Base-by-base conservation (phyloP, 2,329 filamentous ascomycete species). In the Sarocladium kiliense region DNA sequence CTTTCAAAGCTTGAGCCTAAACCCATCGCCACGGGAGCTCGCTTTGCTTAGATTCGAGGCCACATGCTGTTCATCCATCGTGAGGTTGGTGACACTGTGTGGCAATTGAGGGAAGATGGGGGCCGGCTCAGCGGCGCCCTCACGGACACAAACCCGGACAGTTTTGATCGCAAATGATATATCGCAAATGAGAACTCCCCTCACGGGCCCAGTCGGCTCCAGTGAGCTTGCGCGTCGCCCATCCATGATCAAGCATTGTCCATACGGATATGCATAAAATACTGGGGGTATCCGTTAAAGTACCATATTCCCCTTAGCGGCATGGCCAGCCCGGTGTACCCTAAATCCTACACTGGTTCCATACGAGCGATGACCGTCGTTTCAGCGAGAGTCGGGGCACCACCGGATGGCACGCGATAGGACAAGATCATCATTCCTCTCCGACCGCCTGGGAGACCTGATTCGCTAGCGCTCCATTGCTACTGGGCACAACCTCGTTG, bases 171-270 rank as follows among this genome's bases (percentile, higher is more conserved):
- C 36, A 47, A 47, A n/a, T 47, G 25, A 47, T 47, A 9, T n/a
- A 6, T 47, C 44, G 19, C 21, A 30, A 47, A 11, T 27, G 7
- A 16, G 21, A 3, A 47, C 21, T 27, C 23, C n/a, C n/a, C 44
- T 47, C 25, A 18, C 25, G 18, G 18, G 44, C 3, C 44, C 39
- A 21, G 18, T 11, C 21, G 7, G 41, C 7, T 18, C 47, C 47
- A 51, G 27, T 51, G 30, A 51, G 47, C 47, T 51, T 51, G 47
- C 47, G 47, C 47, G 47, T 51, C 47, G n/a, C 26, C 26, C 16
- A 16, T 36, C 47, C n/a, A 9, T 36, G 19, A 21, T 36, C 26
- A 34, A 36, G 27, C 30, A 36, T 36, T 21, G 26, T 36, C 27
- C 30, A 25, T 23, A 36, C 27, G 26, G 30, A 51, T 51, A 51